Base-by-base conservation (phyloP, 768 basidiomycete species). In the Boletus rubropictus region DNA sequence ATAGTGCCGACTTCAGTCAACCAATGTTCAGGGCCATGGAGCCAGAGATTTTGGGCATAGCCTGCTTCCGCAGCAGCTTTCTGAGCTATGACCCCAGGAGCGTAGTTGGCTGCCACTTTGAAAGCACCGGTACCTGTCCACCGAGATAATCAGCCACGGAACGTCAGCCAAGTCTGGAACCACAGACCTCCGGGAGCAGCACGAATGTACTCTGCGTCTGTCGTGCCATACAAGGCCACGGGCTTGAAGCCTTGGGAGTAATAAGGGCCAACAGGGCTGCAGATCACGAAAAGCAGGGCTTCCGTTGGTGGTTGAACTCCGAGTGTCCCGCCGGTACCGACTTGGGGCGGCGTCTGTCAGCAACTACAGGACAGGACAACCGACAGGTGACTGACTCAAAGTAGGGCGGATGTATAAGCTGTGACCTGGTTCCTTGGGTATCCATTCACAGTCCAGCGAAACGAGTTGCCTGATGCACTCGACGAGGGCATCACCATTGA, bases 331-430 rank as follows among this genome's bases (percentile, higher is more conserved):
- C 66, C 66, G 4, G 83, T 90, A 25, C 88, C 90, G 51, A 95
- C 90, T 89, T 55, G 39, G 38, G 40, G 11, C 9, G 28, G n/a
- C n/a, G 4, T 35, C 4, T 18, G 35, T 61, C 37, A 63, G 49
- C 5, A 12, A 12, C 20, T 6, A 20, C 31, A 21, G 29, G 42
- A 10, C 15, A 7, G 9, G 20, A 28, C 3, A 22, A 14, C 2
- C 3, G 4, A 24, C 18, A n/a, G n/a, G 24, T 0, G 46, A 63
- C 70, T 41, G 18, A 74, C 72, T 89, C 56, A 90, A 64, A 8
- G 85, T 86, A 24, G 89, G 86, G 48, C 94, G 84, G 53, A 98
- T 81, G 66, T 96, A 98, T 45, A 98, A 68, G 66, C 90, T 93
- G 69, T 95, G 84, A 14, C 91, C 92, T 7, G 85, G 80, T 56